A percentile compares a stretch with the other conserved stretches of the same genome.
These are phyloP conservation scores for barley (Hordeum vulgare) DNA, from an alignment of 176 grass and related monocot species.

Conservation along the genomic window DNA sequence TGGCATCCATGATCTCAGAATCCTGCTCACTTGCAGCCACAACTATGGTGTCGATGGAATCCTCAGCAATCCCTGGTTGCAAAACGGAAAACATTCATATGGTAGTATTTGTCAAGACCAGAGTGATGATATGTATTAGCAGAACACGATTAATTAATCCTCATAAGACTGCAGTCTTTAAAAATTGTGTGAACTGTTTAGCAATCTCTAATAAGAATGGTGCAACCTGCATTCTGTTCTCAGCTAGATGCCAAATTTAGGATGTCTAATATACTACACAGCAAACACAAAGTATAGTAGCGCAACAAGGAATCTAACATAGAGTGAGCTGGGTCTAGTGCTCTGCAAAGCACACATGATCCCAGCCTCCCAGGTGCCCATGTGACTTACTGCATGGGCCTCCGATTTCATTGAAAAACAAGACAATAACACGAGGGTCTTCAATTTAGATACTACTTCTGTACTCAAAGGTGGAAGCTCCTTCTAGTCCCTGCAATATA, in stretches of 20 bases:
- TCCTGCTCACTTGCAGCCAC: conserved; percentile 35
- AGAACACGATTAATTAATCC: not conserved
- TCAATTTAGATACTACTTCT: not conserved
- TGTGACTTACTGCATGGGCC: not conserved
- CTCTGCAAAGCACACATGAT: not conserved
- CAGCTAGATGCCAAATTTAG: conserved; percentile 10
- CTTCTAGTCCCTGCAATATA: not conserved
- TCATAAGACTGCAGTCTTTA: not conserved
- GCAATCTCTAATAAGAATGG: not conserved
- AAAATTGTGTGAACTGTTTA: not conserved
- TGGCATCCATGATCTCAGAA: conserved; percentile 1
- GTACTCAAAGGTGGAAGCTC: not conserved
- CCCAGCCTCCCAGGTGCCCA: not conserved
- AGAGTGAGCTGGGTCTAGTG: not conserved
- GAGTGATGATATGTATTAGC: not conserved
- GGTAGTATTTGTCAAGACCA: not conserved
- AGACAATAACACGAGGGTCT: not conserved
- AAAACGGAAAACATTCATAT: not conserved
- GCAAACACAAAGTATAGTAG: conserved; percentile 6
- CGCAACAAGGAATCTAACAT: not conserved
- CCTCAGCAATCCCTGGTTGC: conserved; percentile 22
- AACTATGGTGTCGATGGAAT: not conserved
- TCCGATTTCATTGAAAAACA: not conserved
- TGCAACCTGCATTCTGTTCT: conserved; percentile 11
- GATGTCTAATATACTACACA: not conserved